Base-by-base conservation (phyloP, 768 basidiomycete genomes). In the Lactifluus volemus region DNA sequence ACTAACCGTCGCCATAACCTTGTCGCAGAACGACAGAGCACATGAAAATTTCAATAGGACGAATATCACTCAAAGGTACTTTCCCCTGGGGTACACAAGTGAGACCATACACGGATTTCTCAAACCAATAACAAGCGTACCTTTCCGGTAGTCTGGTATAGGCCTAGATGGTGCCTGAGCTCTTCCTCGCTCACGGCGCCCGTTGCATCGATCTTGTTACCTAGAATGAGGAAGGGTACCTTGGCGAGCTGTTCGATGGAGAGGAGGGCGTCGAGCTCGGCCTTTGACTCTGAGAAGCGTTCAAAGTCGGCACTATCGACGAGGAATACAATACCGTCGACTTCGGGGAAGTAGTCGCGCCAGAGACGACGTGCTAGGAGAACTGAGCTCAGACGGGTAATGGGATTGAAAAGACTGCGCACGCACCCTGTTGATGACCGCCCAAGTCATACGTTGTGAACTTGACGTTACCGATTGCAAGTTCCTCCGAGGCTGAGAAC, bases 131-230 rank as follows among this genome's bases (percentile, higher is more conserved):
- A 17, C 5, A 39, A n/a, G 71, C 76, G 49, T 60, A 94, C 95
- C 87, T 99, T 98, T 72, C 97, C 97, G 25, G 97, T 99, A n/a
- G 97, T 99, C 76, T 98, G 94, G 77, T 95, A 97, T 52, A 99
- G 78, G 15, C 97, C 97, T 48, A 99, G 81, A 65, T 93, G 84
- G 70, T 98, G 92, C 71, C 97, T 87, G 65, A 99, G 78, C 73
- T 99, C 94, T 70, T 99, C 96, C 75, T 99, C 97, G 63, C 89
- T 92, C 65, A 99, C 95, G 42, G 97, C 97, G 42, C 94, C 93
- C 5, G 88, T 84, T n/a, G 95, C 95, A 70, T 98, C 97, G 69
- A 99, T 99, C 84, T 99, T 98, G 83, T 99, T 99, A 48, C 97
- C 97, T 51, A 98, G 86, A 61, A 99, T 84, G 58, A 99, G 84